A percentile compares a stretch with the other conserved stretches of the same genome.
phyloP scores from a whole-genome alignment of 2,329 filamentous ascomycete genomes.

The Fusarium pilosicola region DNA sequence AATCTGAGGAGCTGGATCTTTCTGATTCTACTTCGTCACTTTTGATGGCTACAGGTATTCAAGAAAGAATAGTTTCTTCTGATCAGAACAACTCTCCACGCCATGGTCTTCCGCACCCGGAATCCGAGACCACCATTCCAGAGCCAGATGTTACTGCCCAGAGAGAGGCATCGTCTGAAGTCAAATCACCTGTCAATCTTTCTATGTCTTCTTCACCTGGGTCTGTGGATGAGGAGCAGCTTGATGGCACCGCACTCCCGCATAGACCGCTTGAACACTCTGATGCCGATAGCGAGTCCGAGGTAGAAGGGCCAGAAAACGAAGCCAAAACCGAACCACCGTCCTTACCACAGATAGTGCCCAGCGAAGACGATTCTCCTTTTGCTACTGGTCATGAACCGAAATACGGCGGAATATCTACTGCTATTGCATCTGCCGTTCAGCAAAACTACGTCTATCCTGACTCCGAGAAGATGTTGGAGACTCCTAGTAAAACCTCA shows the following conservation, averaged over 20 bases:
- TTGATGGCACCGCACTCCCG: background rate
- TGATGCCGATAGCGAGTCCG: conserved; percentile 14
- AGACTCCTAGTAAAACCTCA: background rate
- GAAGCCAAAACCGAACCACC: background rate
- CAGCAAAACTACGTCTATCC: background rate
- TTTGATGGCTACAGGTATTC: background rate
- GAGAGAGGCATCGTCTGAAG: background rate
- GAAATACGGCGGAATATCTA: background rate
- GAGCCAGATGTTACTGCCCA: background rate
- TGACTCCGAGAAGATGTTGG: background rate
- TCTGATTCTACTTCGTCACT: conserved; percentile 10
- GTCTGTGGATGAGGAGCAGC: background rate
- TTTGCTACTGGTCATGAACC: background rate
- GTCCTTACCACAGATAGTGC: background rate
- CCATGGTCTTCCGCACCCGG: background rate
- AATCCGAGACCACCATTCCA: background rate
- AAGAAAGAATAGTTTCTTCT: background rate
- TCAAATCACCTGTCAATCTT: background rate
- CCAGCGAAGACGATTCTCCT: background rate
- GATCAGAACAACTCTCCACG: background rate
- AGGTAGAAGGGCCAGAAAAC: background rate
- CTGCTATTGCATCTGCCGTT: background rate
- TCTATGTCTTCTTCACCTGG: background rate
- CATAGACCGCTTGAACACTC: background rate
- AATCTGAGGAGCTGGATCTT: background rate